Base-by-base conservation (phyloP, 108 stramenopile species). In the Nannochloropsis oceanica region DNA sequence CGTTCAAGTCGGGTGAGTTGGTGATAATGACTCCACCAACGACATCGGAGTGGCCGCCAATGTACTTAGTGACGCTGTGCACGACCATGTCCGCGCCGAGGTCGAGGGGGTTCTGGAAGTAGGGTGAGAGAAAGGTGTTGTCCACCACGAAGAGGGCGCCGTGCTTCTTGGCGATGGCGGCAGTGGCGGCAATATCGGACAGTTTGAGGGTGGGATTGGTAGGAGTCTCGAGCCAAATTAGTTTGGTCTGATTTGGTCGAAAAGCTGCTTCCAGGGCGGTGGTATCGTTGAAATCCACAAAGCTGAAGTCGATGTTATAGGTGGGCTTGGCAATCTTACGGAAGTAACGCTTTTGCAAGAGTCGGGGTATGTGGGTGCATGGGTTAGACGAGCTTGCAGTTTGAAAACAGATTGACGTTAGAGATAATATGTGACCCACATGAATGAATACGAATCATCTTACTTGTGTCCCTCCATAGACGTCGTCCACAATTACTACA, bases 91-190 rank as follows among this genome's bases (percentile, higher is more conserved):
- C 95, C 24, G 94, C 94, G 26, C 95, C 96, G 24, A 92, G 92
- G 13, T 91, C 89, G n/a, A 96, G 83, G 22, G 96, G 95, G 50
- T 91, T 92, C 87, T 96, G 96, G 87, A 95, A 93, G 88, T 94
- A 95, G 24, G 97, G 96, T 42, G 92, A 92, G 84, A 95, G 93
- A 85, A 97, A 97, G 11, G 97, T 97, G 91, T 93, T 95, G 91
- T 99, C 98, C 11, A 97, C 97, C 27, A 91, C 95, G 73, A 96
- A 85, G 10, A 94, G 27, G 14, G 92, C 90, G 25, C 88, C 90
- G 84, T 82, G 84, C 50, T 81, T 59, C 2, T 92, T 90, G 14
- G 93, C 93, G n/a, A 94, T 43, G 26, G 44, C 79, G 34, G 94
- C 92, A 42, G 94, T 87, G 73, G 83, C 86, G 26, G 83, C 44